Evolutionary conservation across 805 yeast species (phyloP).

Genomic region (Saccharomycopsis selenospora): DNA sequence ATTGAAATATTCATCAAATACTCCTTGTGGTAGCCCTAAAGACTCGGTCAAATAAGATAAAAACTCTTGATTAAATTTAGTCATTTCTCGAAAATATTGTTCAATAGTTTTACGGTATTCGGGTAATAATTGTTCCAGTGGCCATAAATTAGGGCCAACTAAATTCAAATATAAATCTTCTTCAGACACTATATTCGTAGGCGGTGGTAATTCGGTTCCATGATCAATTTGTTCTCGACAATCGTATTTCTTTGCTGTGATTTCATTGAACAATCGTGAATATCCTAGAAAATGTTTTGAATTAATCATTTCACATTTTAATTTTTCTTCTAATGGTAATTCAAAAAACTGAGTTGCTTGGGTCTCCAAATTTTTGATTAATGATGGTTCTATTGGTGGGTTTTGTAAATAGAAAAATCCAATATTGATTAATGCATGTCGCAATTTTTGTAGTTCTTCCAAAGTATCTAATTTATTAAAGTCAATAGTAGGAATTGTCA

Average conservation of each 20-base stretch:
- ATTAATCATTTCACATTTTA: conserved; percentile 43
- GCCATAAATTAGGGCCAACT: conserved; percentile 55
- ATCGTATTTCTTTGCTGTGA: conserved; percentile 46
- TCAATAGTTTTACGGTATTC: conserved; percentile 36
- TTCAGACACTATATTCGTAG: conserved; percentile 23
- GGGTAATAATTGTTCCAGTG: conserved; percentile 36
- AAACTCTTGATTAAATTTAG: conserved; percentile 35
- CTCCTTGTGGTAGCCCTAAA: conserved; percentile 38
- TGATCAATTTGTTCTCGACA: conserved; percentile 59
- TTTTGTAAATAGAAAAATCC: conserved; percentile 15
- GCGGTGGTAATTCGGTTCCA: conserved; percentile 45
- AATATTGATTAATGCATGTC: conserved; percentile 8
- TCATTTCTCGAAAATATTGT: conserved; percentile 40
- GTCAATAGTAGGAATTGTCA: conserved; percentile 15
- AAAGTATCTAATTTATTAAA: background rate
- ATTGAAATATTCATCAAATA: conserved; percentile 42
- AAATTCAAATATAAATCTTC: conserved; percentile 39
- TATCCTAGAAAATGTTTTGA: conserved; percentile 56
- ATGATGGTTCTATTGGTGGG: background rate
- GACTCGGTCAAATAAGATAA: conserved; percentile 47
- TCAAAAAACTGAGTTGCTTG: conserved; percentile 9
- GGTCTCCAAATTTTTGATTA: background rate
- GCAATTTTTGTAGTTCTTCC: background rate
- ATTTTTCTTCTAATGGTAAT: conserved; percentile 10
- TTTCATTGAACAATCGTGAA: conserved; percentile 49